Base-by-base conservation (phyloP, 2,329 filamentous ascomycete species). In the Cladorrhinum sp. region DNA sequence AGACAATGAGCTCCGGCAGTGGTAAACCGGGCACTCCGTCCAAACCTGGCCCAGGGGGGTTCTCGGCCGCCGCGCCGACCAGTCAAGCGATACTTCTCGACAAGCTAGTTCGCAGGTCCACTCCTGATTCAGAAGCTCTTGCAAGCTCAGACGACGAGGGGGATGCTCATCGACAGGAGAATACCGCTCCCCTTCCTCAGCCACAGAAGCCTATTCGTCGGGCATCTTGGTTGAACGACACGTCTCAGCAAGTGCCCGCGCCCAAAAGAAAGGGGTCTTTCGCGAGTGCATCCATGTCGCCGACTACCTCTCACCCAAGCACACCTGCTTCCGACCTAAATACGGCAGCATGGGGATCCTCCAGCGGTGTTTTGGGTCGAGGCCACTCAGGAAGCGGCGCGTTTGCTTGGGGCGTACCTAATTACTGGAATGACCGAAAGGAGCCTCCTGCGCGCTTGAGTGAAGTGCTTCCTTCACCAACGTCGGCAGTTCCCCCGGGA, bases 131-230 rank as follows among this genome's bases (percentile, higher is more conserved):
- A 2, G 93, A 98, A 73, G 93, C 91, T 55, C 79, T 98, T 62
- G 92, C 90, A 56, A 98, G 93, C 66, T 97, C 93, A 12, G 95
- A 98, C 74, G 95, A 98, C 73, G 95, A 99, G 74, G 83, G 80
- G 60, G 90, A 96, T 62, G 81, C 86, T 71, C 81, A 84, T 66
- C 80, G 80, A 50, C 79, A 84, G 66, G 84, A 82, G 60, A 74
- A 71, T 69, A 76, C 76, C 64, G 80, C 80, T 68, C 76, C 75
- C 68, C 72, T 72, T 62, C 70, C 73, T 58, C 83, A 78, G 67
- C 82, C 77, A 54, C 81, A 77, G 54, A 90, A 87, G 68, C 85
- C 89, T 51, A 83, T 82, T 24, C 85, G 91, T 58, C 85, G 91
- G 64, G 84, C 90, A 50, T 96, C 91, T 41, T 96, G 92, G 91